A percentile compares a stretch with the other conserved stretches of the same genome.
Conservation (phyloP, 768 basidiomycete species). For the Auricularia cornea region DNA sequence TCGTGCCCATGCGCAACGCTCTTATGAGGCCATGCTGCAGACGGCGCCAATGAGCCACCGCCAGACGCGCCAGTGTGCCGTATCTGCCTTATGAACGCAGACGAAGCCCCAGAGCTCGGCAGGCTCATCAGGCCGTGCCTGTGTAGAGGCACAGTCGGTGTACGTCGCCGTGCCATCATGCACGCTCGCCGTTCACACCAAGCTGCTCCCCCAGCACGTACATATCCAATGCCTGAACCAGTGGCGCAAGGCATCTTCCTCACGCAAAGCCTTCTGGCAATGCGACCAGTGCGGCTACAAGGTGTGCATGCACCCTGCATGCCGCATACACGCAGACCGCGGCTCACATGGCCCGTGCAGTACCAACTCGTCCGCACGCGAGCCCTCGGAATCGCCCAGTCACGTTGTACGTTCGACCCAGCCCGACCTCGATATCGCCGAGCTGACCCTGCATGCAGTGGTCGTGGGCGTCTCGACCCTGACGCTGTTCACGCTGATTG, state of each 20-base stretch:
- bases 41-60: neutral
- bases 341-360: slow-evolving; percentile 14
- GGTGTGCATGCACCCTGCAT: neutral
- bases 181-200: slow-evolving; percentile 5
- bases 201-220: slow-evolving; percentile 40
- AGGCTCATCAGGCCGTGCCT: slow-evolving; percentile 76
- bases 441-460: slow-evolving; percentile 32
- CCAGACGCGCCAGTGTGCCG: slow-evolving; percentile 41
- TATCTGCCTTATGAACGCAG: slow-evolving; percentile 69
- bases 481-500: slow-evolving; percentile 53
- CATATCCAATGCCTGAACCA: slow-evolving; percentile 70
- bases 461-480: slow-evolving; percentile 54
- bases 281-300: slow-evolving; percentile 72
- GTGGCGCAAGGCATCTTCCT: slow-evolving; percentile 59
- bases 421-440: neutral
- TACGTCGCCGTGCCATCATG: slow-evolving; percentile 20
- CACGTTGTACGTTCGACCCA: slow-evolving; percentile 43
- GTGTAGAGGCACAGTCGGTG: slow-evolving; percentile 71
- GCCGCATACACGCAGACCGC: neutral
- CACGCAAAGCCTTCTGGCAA: slow-evolving; percentile 62
- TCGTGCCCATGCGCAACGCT: neutral
- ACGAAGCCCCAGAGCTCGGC: slow-evolving; percentile 46
- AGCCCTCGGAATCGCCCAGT: slow-evolving; percentile 66
- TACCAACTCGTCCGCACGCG: slow-evolving; percentile 71
- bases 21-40: neutral